A percentile compares a stretch with the other conserved stretches of the same genome.
These are phyloP conservation scores for Trichoderma koningii DNA, from an alignment of 2,329 filamentous ascomycete genomes.

Conservation along the genomic window DNA sequence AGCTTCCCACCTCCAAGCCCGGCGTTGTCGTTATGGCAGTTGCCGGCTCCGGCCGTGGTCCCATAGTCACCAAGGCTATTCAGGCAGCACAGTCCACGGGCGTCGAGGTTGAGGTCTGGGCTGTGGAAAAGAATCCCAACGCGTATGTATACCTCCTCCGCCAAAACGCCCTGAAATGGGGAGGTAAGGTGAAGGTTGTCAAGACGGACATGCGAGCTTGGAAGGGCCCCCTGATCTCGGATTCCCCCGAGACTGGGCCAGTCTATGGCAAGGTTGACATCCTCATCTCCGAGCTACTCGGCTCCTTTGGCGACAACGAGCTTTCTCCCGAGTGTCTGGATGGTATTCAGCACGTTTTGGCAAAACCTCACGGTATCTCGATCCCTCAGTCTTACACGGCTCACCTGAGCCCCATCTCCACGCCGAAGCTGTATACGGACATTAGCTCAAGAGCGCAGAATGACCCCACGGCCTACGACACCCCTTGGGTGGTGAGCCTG, in stretches of 20 bases:
- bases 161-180: constrained; percentile 83
- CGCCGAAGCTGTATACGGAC: constrained; percentile 82
- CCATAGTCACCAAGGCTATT: constrained; percentile 83
- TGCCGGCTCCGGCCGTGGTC: constrained; percentile 88
- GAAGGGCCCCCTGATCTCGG: constrained; percentile 71
- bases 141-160: constrained; percentile 90
- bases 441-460: constrained; percentile 62
- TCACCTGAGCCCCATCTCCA: constrained; percentile 87
- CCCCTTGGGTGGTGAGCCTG: constrained; percentile 91
- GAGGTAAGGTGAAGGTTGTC: constrained; percentile 76
- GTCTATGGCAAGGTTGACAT: constrained; percentile 78
- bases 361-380: constrained; percentile 78
- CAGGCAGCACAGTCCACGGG: constrained; percentile 75
- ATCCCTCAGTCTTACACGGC: constrained; percentile 94
- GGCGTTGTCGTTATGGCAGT: constrained; percentile 83
- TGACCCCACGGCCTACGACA: constrained; percentile 77
- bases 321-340: constrained; percentile 95
- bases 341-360: constrained; percentile 88
- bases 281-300: constrained; percentile 87
- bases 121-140: constrained; percentile 97
- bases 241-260: constrained; percentile 46
- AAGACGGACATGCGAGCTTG: constrained; percentile 98
- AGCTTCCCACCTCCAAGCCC: constrained; percentile 70
- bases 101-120: constrained; percentile 83
- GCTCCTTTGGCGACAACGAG: constrained; percentile 96